Evolutionary conservation across 345 rosid genomes (phyloP).

Genomic region (Clausena lansium): DNA sequence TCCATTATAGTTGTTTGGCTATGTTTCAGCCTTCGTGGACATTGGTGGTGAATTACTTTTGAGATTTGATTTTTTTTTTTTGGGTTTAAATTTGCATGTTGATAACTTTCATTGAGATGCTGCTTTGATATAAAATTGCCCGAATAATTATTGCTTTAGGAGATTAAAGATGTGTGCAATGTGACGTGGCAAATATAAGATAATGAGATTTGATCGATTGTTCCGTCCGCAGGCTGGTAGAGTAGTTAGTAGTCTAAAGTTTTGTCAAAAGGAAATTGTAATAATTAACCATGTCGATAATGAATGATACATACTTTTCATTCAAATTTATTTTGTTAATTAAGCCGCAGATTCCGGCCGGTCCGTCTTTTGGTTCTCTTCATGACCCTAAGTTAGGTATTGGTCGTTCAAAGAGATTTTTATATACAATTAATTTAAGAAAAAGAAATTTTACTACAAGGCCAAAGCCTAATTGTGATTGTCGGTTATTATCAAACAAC

Average conservation of each 20-base stretch:
- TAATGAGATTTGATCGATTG: background rate
- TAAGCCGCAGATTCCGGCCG: background rate
- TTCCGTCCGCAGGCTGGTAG: no score
- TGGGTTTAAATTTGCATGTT: no score
- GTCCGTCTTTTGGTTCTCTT: background rate
- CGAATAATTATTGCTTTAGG: no score
- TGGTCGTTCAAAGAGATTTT: background rate
- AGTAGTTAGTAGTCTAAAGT: background rate
- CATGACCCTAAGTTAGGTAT: background rate
- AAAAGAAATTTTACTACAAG: no score
- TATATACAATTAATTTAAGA: no score
- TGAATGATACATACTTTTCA: background rate
- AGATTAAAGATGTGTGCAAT: no score
- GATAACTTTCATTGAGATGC: no score
- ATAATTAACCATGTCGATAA: background rate
- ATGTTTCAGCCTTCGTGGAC: no score
- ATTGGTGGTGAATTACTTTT: no score
- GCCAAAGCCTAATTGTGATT: background rate
- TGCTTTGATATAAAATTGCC: no score
- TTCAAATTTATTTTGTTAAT: background rate
- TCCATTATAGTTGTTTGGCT: no score
- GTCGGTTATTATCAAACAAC: background rate
- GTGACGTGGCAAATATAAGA: slow-evolving; percentile 9
- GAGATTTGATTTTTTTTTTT: no score
- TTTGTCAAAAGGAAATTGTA: background rate